These are phyloP conservation scores for Schwanniomyces sp. DNA, from an alignment of 805 yeast genomes.

Conservation along the genomic window DNA sequence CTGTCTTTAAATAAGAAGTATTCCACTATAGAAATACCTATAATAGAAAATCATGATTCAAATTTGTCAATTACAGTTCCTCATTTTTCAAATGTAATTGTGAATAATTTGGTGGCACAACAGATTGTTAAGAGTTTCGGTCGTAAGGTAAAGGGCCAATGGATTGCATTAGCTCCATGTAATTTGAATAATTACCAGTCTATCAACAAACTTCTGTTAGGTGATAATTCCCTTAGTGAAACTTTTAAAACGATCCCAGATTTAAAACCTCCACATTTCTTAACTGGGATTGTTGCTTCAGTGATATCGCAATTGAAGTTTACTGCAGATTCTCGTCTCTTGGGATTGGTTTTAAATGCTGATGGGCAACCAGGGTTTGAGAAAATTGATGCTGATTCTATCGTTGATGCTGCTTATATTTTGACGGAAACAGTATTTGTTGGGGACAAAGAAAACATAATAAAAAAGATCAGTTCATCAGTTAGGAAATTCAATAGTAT, in stretches of 20 bases:
- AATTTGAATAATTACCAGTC: conserved; percentile 29
- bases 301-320: conserved; percentile 25
- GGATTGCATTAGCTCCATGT: conserved; percentile 40
- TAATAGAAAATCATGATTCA: conserved; percentile 9
- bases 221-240: not conserved
- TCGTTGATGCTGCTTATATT: conserved; percentile 32
- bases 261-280: conserved; percentile 59
- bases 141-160: conserved; percentile 10
- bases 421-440: conserved; percentile 9
- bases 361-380: conserved; percentile 67
- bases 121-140: conserved; percentile 14
- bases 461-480: conserved; percentile 13
- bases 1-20: conserved; percentile 21
- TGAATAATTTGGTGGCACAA: conserved; percentile 27
- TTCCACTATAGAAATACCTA: conserved; percentile 21
- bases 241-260: conserved; percentile 15
- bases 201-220: conserved; percentile 20
- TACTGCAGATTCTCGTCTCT: conserved; percentile 3
- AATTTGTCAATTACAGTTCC: conserved; percentile 27
- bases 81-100: conserved; percentile 35
- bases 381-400: conserved; percentile 45
- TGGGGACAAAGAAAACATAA: conserved; percentile 8
- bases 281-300: conserved; percentile 59
- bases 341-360: conserved; percentile 44
- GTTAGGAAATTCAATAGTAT: conserved; percentile 23